Evolutionary conservation across 2,329 filamentous ascomycete species (phyloP).

Genomic region (Aureobasidium sp.): DNA sequence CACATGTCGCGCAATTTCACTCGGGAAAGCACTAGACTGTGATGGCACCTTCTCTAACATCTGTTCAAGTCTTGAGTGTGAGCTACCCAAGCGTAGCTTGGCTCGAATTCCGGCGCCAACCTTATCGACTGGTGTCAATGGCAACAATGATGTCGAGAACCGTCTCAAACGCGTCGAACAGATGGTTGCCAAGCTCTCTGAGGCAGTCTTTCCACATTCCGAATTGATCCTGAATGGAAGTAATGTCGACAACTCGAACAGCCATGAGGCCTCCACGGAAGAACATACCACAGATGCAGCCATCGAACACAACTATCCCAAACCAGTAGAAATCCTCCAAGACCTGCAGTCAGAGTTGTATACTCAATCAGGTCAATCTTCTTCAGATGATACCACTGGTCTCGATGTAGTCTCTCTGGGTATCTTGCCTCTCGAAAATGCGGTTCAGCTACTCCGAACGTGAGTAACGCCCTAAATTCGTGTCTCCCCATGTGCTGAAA

Average conservation of each 20-base stretch:
- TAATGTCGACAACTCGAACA: background rate
- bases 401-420: slow-evolving; percentile 2
- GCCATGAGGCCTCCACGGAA: background rate
- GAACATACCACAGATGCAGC: background rate
- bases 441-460: background rate
- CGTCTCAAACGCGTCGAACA: background rate
- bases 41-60: background rate
- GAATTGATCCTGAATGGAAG: background rate
- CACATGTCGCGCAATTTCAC: too few relatives aligned
- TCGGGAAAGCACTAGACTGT: too few relatives aligned
- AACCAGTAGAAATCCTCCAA: slow-evolving; percentile 9
- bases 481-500: background rate
- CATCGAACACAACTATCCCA: background rate
- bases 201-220: background rate
- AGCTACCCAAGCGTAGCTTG: background rate
- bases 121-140: background rate
- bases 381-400: background rate
- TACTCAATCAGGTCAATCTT: background rate
- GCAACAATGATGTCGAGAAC: background rate
- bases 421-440: background rate
- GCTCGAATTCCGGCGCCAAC: background rate
- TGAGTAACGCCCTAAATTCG: background rate
- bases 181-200: background rate
- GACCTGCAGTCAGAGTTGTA: slow-evolving; percentile 13
- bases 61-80: background rate